Conservation (phyloP, 2,329 filamentous ascomycete genomes). For the Fusarium albidum region DNA sequence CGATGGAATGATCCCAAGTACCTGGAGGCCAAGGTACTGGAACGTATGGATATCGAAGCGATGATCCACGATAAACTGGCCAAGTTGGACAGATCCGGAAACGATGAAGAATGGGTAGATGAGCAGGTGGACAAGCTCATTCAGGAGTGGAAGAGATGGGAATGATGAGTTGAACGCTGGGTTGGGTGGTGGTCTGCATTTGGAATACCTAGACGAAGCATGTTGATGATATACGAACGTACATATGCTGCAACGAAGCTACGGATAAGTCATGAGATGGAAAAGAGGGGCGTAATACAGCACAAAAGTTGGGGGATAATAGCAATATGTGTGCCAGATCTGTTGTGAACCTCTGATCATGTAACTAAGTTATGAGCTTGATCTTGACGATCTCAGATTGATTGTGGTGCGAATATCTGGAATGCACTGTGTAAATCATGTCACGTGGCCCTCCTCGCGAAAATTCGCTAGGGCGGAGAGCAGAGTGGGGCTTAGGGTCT, state of each 20-base stretch:
- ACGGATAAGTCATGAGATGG: conserved; percentile 25
- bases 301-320: not conserved
- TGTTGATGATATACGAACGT: conserved; percentile 28
- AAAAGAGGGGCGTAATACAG: conserved; percentile 25
- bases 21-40: conserved; percentile 64
- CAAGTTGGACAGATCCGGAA: conserved; percentile 48
- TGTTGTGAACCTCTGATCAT: no score
- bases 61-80: conserved; percentile 64
- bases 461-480: conserved; percentile 42
- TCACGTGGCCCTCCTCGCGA: conserved; percentile 22
- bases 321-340: not conserved
- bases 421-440: conserved; percentile 1
- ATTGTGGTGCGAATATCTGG: not conserved
- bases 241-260: conserved; percentile 28
- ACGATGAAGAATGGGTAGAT: conserved; percentile 49
- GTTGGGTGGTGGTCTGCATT: conserved; percentile 25
- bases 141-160: conserved; percentile 65
- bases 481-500: conserved; percentile 49
- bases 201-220: conserved; percentile 26
- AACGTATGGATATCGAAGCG: conserved; percentile 67
- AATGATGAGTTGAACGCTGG: conserved; percentile 49
- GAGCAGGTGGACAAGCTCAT: conserved; percentile 58
- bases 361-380: no score
- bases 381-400: no score
- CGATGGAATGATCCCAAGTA: conserved; percentile 71